Evolutionary conservation across 768 basidiomycete species (phyloP), one percentile per base, ranked within the genome.

Genomic region (Boletus tomentosulus): DNA sequence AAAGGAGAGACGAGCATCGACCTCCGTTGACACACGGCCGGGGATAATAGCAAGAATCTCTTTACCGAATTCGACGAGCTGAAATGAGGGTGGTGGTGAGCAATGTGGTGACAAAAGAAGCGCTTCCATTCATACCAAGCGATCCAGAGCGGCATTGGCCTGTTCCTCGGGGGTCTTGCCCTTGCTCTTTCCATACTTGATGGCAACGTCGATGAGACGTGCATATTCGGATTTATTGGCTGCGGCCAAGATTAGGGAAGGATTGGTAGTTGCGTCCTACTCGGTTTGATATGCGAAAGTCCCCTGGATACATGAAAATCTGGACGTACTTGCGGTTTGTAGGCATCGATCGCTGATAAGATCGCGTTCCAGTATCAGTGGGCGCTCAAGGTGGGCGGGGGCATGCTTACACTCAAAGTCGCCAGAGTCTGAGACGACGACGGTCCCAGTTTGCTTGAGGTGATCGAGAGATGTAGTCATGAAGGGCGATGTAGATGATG

Each of bases 21-120:
- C 95, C 73, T 99, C 97, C 58, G 97, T 98, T 42, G 97, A 99
- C 57, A 99, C 96, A 71, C 97, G 90, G 55, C 97, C 97, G 51
- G 97, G 97, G 66, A 99, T 92, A 75, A 99, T 93, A 57, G 78
- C 76, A 48, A 98, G 82, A 67, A 99, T 98, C 77, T 88, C 94
- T 71, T 86, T 90, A 61, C 97, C 97, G 76, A 99, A 99, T 73
- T 92, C 96, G 64, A 98, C 92, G 58, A 99, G 86, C 93, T 96
- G 13, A 67, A 31, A 52, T 56, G 58, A 58, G 49, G 60, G 57
- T 53, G 55, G 34, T 54, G 45, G 31, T 57, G 37, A 57, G 57
- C 56, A 27, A 53, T 16, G 54, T 50, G 50, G 38, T 28, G 53
- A 37, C 46, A n/a, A 47, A 38, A 60, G n/a, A 35, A 39, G 35